Conservation (phyloP, 2,329 filamentous ascomycete genomes). For the Diaporthe sp. region DNA sequence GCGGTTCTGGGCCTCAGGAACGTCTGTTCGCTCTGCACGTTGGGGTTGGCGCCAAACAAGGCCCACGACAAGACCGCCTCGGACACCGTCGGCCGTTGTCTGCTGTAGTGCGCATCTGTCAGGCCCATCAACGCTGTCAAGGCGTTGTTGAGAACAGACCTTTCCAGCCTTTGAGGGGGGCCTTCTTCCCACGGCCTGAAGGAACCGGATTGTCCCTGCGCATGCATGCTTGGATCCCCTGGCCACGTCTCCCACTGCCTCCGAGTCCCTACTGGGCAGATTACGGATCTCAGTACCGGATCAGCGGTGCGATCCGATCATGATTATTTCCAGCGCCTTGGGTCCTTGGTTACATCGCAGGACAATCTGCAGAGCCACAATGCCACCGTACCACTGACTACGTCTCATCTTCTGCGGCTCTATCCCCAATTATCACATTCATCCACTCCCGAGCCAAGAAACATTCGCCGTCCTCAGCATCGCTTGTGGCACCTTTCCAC, state of each 20-base stretch:
- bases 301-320: constrained; percentile 20
- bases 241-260: neutral
- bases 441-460: neutral
- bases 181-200: neutral
- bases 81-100: constrained; percentile 16
- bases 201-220: constrained; percentile 3
- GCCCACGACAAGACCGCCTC: neutral
- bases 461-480: neutral
- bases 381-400: constrained; percentile 12
- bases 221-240: constrained; percentile 18
- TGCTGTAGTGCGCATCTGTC: constrained; percentile 15
- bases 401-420: constrained; percentile 31
- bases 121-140: neutral
- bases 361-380: constrained; percentile 10
- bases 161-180: neutral
- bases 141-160: constrained; percentile 13
- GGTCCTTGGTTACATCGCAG: constrained; percentile 25
- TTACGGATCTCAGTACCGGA: constrained; percentile 13
- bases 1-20: neutral
- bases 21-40: neutral
- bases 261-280: constrained; percentile 1
- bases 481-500: constrained; percentile 7
- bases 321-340: constrained; percentile 8
- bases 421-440: neutral
- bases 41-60: neutral